A percentile compares a stretch with the other conserved stretches of the same genome.
Evolutionary conservation across 2,329 filamentous ascomycete genomes (phyloP).

Genomic region (Cryphonectria naterciae): DNA sequence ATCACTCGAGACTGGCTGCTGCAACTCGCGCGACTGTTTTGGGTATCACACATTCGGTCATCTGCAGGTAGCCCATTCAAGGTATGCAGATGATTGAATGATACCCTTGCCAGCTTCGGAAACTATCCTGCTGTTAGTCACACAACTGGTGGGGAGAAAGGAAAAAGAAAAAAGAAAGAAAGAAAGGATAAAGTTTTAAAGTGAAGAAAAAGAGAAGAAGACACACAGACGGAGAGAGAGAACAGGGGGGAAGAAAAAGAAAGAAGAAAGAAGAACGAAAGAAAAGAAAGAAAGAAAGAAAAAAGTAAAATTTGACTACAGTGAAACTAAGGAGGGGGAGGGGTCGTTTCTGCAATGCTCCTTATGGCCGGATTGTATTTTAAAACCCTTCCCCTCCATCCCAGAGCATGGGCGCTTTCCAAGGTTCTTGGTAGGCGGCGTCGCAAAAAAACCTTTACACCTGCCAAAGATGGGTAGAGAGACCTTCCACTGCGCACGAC

Average conservation of each 20-base stretch:
- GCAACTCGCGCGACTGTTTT: background rate
- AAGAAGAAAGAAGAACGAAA: background rate
- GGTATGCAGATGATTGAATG: background rate
- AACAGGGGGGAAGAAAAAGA: background rate
- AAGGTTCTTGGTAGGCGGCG: background rate
- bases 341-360: background rate
- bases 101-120: background rate
- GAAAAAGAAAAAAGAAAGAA: background rate
- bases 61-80: background rate
- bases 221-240: background rate
- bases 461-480: conserved; percentile 1
- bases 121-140: background rate
- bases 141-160: background rate
- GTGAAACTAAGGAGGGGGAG: background rate
- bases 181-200: background rate
- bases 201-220: background rate
- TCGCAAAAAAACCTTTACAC: background rate
- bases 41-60: background rate
- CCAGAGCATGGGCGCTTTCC: background rate
- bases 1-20: background rate
- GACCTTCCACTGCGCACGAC: background rate
- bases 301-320: too few species aligned
- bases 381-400: background rate
- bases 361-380: background rate
- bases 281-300: background rate